Percentiles rank a stretch among this genome's conserved stretches.
Evolutionary conservation across 352 stramenopile genomes (phyloP).

Genomic region (Phytophthora pinifolia): DNA sequence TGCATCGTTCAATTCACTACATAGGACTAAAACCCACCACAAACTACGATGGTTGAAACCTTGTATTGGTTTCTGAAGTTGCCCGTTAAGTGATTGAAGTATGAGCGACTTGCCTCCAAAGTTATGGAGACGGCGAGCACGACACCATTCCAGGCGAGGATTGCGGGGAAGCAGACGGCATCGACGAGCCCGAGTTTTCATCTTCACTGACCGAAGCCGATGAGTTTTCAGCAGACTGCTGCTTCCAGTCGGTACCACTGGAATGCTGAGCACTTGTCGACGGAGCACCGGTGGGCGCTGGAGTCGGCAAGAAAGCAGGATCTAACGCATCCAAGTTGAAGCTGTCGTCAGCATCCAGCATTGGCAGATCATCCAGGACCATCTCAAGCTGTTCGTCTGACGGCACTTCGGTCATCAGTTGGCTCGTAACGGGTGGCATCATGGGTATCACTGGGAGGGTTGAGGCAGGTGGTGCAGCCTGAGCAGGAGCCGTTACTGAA

Average conservation of each 20-base stretch:
- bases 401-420: slow-evolving; percentile 42
- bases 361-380: slow-evolving; percentile 67
- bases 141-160: slow-evolving; percentile 59
- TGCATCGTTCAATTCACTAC: no score
- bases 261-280: slow-evolving; percentile 10
- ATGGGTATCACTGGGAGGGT: slow-evolving; percentile 32
- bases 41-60: no score
- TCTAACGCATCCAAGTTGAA: slow-evolving; percentile 49
- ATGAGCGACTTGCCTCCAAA: neutral
- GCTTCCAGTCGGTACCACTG: slow-evolving; percentile 31
- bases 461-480: neutral
- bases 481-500: slow-evolving; percentile 1
- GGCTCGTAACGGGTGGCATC: slow-evolving; percentile 30
- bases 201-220: slow-evolving; percentile 42
- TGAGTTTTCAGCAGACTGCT: slow-evolving; percentile 48
- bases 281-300: slow-evolving; percentile 14
- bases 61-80: no score
- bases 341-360: slow-evolving; percentile 72
- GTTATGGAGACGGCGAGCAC: slow-evolving; percentile 54
- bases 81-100: no score
- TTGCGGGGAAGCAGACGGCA: slow-evolving; percentile 53
- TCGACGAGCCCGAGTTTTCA: slow-evolving; percentile 64
- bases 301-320: slow-evolving; percentile 32
- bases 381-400: slow-evolving; percentile 77
- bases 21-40: neutral